These are phyloP conservation scores for Penicillium arizonense DNA, from an alignment of 495 filamentous ascomycete genomes.

Conservation along the genomic window DNA sequence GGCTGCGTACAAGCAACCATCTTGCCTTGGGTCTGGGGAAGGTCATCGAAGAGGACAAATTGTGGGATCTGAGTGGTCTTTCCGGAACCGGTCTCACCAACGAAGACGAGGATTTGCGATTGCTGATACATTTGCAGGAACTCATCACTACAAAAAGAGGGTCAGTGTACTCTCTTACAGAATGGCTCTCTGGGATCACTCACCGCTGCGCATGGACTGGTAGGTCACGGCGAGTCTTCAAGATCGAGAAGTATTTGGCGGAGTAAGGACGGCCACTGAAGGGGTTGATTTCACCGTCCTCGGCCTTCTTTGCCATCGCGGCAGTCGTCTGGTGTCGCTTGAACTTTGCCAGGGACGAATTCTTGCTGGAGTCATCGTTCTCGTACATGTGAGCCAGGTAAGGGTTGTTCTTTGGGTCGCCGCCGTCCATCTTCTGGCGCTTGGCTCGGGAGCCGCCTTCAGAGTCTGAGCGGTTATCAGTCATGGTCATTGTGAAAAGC, in stretches of 20 bases:
- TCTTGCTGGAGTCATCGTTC: slow-evolving; percentile 46
- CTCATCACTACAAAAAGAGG: slow-evolving; percentile 62
- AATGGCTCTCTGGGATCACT: slow-evolving; percentile 14
- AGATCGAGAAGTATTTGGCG: slow-evolving; percentile 81
- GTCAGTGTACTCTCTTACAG: slow-evolving; percentile 1
- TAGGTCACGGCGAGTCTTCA: slow-evolving; percentile 77
- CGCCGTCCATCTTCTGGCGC: slow-evolving; percentile 50
- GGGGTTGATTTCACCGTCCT: slow-evolving; percentile 81
- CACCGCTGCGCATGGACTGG: slow-evolving; percentile 89
- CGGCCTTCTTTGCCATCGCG: slow-evolving; percentile 64
- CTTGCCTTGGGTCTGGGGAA: slow-evolving; percentile 79
- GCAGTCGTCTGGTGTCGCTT: slow-evolving; percentile 81
- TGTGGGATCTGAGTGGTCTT: slow-evolving; percentile 99
- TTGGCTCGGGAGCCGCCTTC: slow-evolving; percentile 44
- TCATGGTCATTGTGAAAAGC: slow-evolving; percentile 33
- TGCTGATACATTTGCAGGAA: slow-evolving; percentile 91
- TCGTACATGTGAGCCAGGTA: slow-evolving; percentile 89
- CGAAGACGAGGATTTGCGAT: slow-evolving; percentile 94
- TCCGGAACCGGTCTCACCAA: slow-evolving; percentile 98
- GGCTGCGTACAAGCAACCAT: slow-evolving; percentile 98
- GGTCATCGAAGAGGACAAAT: slow-evolving; percentile 95
- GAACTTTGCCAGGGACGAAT: slow-evolving; percentile 59
- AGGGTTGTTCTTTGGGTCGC: slow-evolving; percentile 65
- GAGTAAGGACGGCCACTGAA: slow-evolving; percentile 78
- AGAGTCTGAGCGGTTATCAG: slow-evolving; percentile 40